Conservation (phyloP, 352 stramenopile genomes). For the Bremia lactucae region DNA sequence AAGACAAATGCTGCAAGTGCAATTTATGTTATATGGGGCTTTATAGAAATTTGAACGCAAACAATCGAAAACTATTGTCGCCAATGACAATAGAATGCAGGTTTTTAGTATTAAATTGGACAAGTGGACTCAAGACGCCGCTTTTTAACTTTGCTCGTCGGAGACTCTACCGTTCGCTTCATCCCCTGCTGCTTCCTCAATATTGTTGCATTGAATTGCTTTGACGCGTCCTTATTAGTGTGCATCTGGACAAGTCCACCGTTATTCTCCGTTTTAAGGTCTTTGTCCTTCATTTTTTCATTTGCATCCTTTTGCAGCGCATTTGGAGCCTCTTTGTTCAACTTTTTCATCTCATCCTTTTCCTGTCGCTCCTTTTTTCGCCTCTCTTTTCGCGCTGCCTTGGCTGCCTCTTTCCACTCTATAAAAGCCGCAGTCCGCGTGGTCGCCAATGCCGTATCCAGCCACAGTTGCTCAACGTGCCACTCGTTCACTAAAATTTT, state of each 20-base stretch:
- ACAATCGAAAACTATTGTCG: too few species aligned
- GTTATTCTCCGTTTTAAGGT: not conserved
- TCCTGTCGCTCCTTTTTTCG: slow-evolving; percentile 52
- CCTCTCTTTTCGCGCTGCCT: slow-evolving; percentile 41
- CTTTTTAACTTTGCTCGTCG: slow-evolving; percentile 20
- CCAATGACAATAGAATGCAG: too few species aligned
- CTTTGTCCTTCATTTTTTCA: not conserved
- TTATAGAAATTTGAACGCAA: too few species aligned
- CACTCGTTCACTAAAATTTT: slow-evolving; percentile 63
- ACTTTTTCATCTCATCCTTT: slow-evolving; percentile 27
- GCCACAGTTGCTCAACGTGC: slow-evolving; percentile 43
- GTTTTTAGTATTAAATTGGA: too few species aligned
- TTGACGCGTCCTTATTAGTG: not conserved
- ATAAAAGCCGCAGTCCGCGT: slow-evolving; percentile 47
- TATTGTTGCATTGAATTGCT: not conserved
- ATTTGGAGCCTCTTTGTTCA: slow-evolving; percentile 22
- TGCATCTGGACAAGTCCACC: too few species aligned
- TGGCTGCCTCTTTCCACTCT: slow-evolving; percentile 53
- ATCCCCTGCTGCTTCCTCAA: not conserved
- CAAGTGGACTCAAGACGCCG: slow-evolving; percentile 6
- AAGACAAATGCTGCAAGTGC: too few species aligned
- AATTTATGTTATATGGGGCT: too few species aligned
- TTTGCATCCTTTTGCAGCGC: not conserved
- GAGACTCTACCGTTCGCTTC: slow-evolving; percentile 1
- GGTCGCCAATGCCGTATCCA: slow-evolving; percentile 40